These are phyloP conservation scores for Trichoderma sp. DNA, from an alignment of 2,329 filamentous ascomycete genomes.

Conservation along the genomic window DNA sequence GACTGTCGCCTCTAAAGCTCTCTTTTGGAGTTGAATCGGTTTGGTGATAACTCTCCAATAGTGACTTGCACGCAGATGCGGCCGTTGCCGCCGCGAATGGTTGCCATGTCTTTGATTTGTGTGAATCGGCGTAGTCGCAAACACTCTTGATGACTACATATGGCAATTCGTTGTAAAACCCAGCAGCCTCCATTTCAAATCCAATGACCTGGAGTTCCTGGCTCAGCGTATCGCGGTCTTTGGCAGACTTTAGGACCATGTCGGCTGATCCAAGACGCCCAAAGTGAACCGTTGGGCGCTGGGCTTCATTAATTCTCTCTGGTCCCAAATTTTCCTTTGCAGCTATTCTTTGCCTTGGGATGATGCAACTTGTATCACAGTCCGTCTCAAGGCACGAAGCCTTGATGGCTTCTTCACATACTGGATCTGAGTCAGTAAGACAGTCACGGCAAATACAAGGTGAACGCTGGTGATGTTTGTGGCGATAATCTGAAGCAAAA, in stretches of 20 bases:
- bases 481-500: slow-evolving; percentile 31
- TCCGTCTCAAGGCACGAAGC: slow-evolving; percentile 18
- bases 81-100: slow-evolving; percentile 36
- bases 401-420: slow-evolving; percentile 18
- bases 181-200: slow-evolving; percentile 37
- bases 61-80: slow-evolving; percentile 24
- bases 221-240: slow-evolving; percentile 36
- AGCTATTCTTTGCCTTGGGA: slow-evolving; percentile 29
- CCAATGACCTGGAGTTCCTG: slow-evolving; percentile 26
- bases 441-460: slow-evolving; percentile 19
- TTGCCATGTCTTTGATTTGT: slow-evolving; percentile 38
- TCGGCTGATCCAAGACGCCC: slow-evolving; percentile 40
- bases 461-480: slow-evolving; percentile 29
- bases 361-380: slow-evolving; percentile 25
- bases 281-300: slow-evolving; percentile 33
- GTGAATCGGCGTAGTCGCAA: slow-evolving; percentile 40
- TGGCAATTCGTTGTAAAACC: slow-evolving; percentile 31
- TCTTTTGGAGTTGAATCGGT: neutral
- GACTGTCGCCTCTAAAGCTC: neutral
- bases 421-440: neutral
- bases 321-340: slow-evolving; percentile 9
- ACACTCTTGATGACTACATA: slow-evolving; percentile 37
- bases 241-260: slow-evolving; percentile 37
- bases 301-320: neutral
- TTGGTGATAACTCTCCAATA: slow-evolving; percentile 9